Evolutionary conservation across 345 rosid species (phyloP).

Genomic region (Reutealis trisperma): DNA sequence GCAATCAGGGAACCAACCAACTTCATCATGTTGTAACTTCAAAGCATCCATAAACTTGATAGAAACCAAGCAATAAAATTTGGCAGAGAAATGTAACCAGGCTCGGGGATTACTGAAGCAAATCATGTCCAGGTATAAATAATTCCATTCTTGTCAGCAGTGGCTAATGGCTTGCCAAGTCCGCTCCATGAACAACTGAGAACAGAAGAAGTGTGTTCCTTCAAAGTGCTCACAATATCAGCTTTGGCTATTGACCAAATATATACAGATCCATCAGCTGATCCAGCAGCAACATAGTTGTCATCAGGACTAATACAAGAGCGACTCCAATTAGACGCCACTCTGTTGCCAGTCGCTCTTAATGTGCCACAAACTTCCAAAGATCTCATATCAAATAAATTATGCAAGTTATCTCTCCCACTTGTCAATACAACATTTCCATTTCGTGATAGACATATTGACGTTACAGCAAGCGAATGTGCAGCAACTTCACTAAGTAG

Average conservation of each 20-base stretch:
- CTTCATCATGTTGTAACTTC: neutral
- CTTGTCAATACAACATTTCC: slow-evolving; percentile 77
- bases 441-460: slow-evolving; percentile 64
- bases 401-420: slow-evolving; percentile 91
- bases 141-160: slow-evolving; percentile 83
- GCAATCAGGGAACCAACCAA: neutral
- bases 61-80: neutral
- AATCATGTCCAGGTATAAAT: slow-evolving; percentile 80
- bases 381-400: slow-evolving; percentile 78
- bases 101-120: neutral
- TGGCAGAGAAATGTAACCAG: neutral
- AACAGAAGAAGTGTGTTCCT: slow-evolving; percentile 78
- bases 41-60: neutral
- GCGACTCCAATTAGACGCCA: slow-evolving; percentile 95
- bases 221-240: slow-evolving; percentile 70
- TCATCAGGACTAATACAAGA: slow-evolving; percentile 92
- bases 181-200: slow-evolving; percentile 96
- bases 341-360: slow-evolving; percentile 76
- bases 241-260: slow-evolving; percentile 80
- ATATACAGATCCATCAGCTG: slow-evolving; percentile 76
- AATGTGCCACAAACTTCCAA: slow-evolving; percentile 81
- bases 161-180: slow-evolving; percentile 82
- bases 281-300: slow-evolving; percentile 86
- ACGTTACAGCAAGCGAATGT: slow-evolving; percentile 81
- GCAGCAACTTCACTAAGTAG: slow-evolving; percentile 85